A percentile compares a stretch with the other conserved stretches of the same genome.
These are phyloP conservation scores for Calonectria leucothoes DNA, from an alignment of 2,329 filamentous ascomycete species.

Conservation along the genomic window DNA sequence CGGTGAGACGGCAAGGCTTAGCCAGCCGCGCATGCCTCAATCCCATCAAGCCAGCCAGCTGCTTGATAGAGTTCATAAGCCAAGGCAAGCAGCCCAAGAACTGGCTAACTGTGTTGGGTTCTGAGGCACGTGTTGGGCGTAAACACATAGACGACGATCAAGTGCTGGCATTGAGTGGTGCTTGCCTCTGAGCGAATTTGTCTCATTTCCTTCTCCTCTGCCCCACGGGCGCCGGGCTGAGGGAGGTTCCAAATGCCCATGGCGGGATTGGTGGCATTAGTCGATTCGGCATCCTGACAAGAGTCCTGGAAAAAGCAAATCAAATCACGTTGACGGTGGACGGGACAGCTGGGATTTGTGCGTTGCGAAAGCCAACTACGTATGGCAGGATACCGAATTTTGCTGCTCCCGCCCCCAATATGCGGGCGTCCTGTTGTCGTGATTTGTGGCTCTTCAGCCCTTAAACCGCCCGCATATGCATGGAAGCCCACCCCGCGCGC, in stretches of 20 bases:
- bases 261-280: neutral
- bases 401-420: neutral
- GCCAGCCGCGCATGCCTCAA: neutral
- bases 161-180: neutral
- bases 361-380: neutral
- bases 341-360: neutral
- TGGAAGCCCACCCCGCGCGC: too few species aligned
- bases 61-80: too few species aligned
- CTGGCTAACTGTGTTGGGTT: neutral
- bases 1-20: neutral
- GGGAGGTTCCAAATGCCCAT: neutral
- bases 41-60: neutral
- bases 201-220: neutral
- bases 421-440: neutral
- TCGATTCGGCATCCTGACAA: neutral
- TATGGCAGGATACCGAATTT: neutral
- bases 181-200: neutral
- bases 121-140: neutral
- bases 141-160: neutral
- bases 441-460: neutral
- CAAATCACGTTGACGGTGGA: fast-evolving
- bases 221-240: neutral
- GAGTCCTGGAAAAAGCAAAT: neutral
- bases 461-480: too few species aligned
- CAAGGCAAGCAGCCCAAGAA: neutral